A percentile compares a stretch with the other conserved stretches of the same genome.
phyloP scores from a whole-genome alignment of 139 green algal species.

The Marvania coccoides region DNA sequence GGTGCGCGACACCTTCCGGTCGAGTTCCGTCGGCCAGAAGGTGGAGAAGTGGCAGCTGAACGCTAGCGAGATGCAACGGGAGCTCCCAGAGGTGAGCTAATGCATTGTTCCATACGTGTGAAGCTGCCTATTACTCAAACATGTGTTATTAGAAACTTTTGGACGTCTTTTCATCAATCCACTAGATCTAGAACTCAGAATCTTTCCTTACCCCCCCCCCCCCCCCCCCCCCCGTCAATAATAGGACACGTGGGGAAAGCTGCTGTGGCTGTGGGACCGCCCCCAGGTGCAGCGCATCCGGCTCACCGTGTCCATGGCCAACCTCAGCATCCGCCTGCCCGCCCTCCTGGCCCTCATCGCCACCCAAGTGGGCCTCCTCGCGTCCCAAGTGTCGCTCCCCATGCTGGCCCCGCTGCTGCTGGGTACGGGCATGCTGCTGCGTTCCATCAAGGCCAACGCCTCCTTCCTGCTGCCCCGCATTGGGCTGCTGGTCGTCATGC shows the following conservation, averaged over 20 bases:
- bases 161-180: too few relatives aligned
- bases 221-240: too few relatives aligned
- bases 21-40: slow-evolving; percentile 8
- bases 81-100: slow-evolving; percentile 17
- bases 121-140: too few relatives aligned
- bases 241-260: slow-evolving; percentile 49
- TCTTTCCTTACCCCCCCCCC: too few relatives aligned
- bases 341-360: slow-evolving; percentile 47
- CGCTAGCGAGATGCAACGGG: neutral
- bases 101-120: too few relatives aligned
- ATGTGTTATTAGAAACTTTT: too few relatives aligned
- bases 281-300: slow-evolving; percentile 50
- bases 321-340: slow-evolving; percentile 51
- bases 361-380: slow-evolving; percentile 43
- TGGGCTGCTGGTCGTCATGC: slow-evolving; percentile 56
- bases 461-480: slow-evolving; percentile 58
- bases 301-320: slow-evolving; percentile 59
- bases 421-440: slow-evolving; percentile 70
- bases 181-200: too few relatives aligned
- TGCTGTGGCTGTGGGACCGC: slow-evolving; percentile 58
- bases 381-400: slow-evolving; percentile 59
- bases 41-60: neutral
- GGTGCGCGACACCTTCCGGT: neutral
- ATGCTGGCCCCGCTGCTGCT: slow-evolving; percentile 76
- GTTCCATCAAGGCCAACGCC: slow-evolving; percentile 64